phyloP scores from a whole-genome alignment of 164 flowering plant genomes.

The Chimonanthus praecox region DNA sequence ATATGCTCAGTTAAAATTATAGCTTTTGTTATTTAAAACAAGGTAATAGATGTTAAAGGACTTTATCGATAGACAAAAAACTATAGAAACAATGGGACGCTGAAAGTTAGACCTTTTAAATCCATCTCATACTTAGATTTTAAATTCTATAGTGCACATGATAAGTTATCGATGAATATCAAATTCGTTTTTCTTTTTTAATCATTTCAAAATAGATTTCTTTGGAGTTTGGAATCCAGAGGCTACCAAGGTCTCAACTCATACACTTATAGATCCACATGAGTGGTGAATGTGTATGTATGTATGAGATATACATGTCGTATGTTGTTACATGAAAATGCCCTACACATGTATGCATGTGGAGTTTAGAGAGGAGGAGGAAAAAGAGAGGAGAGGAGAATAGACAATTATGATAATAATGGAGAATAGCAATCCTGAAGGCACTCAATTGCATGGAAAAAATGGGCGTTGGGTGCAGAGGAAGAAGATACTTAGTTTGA shows the following conservation, averaged over 20 bases:
- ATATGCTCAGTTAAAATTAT: too few species aligned
- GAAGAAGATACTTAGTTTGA: not conserved
- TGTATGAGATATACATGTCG: not conserved
- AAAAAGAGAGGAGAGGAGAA: not conserved
- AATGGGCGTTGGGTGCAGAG: not conserved
- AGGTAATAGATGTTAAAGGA: too few species aligned
- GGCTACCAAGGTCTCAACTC: not conserved
- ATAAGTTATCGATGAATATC: too few species aligned
- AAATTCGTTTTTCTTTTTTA: too few species aligned
- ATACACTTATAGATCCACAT: not conserved
- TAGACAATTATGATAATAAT: not conserved
- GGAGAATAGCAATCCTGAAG: not conserved
- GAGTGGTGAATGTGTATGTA: not conserved
- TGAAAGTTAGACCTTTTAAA: too few species aligned
- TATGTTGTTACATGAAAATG: too few species aligned
- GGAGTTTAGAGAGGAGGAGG: not conserved
- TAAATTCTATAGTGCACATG: too few species aligned
- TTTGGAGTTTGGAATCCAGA: too few species aligned
- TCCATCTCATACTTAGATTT: too few species aligned
- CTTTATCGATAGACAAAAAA: too few species aligned
- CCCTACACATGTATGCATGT: not conserved
- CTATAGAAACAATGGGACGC: rapidly evolving
- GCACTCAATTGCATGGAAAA: slow-evolving; percentile 7
- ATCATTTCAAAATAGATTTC: too few species aligned
- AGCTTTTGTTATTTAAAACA: too few species aligned